phyloP scores from a whole-genome alignment of 2,329 filamentous ascomycete genomes.

The Aspergillus sp. region DNA sequence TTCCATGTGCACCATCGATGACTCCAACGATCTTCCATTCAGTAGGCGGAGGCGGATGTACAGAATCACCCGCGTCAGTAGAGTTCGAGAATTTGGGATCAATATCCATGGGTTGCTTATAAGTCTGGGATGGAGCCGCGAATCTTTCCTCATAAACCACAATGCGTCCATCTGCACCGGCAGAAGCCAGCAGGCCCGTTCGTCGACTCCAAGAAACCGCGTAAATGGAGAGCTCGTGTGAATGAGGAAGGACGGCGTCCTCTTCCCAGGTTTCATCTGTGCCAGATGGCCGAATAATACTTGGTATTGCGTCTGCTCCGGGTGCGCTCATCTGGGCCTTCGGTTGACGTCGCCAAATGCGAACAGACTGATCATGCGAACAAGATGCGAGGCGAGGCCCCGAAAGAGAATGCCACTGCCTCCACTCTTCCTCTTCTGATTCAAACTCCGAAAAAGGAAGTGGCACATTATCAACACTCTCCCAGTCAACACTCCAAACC shows the following conservation, averaged over 20 bases:
- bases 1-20: slow-evolving; percentile 76
- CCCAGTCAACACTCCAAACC: slow-evolving; percentile 82
- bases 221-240: slow-evolving; percentile 81
- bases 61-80: not conserved
- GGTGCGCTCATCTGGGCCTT: slow-evolving; percentile 30
- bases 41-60: slow-evolving; percentile 33
- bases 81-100: slow-evolving; percentile 10
- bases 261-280: slow-evolving; percentile 82
- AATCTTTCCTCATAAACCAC: slow-evolving; percentile 72
- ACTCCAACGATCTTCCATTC: slow-evolving; percentile 72
- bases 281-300: slow-evolving; percentile 73
- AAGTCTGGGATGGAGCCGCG: slow-evolving; percentile 8
- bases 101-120: slow-evolving; percentile 24
- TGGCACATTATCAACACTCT: slow-evolving; percentile 43
- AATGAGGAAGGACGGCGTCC: slow-evolving; percentile 70
- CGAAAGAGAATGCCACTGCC: slow-evolving; percentile 28
- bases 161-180: slow-evolving; percentile 81
- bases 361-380: slow-evolving; percentile 77
- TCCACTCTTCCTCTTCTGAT: slow-evolving; percentile 25
- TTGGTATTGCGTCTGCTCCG: slow-evolving; percentile 64
- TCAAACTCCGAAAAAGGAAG: slow-evolving; percentile 1
- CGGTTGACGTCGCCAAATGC: slow-evolving; percentile 71
- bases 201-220: slow-evolving; percentile 77
- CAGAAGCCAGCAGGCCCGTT: slow-evolving; percentile 78
- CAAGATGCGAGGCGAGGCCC: slow-evolving; percentile 70